A percentile compares a stretch with the other conserved stretches of the same genome.
phyloP scores from a whole-genome alignment of 176 grass and related monocot genomes.

The Carex parvula region DNA sequence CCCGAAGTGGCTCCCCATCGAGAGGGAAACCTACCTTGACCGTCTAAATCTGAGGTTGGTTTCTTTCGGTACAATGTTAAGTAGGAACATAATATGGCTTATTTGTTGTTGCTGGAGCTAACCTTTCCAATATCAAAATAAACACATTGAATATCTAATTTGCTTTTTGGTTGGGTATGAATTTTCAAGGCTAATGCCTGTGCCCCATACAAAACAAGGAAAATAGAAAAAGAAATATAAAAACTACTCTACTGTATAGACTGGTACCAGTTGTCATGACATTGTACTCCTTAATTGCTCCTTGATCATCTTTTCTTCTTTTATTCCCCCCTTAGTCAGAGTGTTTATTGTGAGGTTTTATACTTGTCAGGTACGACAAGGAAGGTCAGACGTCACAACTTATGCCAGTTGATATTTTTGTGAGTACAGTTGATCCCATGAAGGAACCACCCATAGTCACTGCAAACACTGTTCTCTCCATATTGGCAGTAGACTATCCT shows the following conservation, averaged over 20 bases:
- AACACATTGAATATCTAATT: not conserved
- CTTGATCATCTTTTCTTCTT: not conserved
- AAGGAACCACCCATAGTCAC: constrained; percentile 94
- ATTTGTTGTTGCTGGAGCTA: constrained; percentile 1
- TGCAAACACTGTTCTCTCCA: constrained; percentile 92
- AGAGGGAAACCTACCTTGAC: constrained; percentile 93
- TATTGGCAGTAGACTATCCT: constrained; percentile 81
- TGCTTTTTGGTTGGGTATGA: not conserved
- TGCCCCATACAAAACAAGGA: not conserved
- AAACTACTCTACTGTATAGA: not conserved
- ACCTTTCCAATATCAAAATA: not conserved
- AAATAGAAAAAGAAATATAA: not conserved
- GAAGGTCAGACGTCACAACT: constrained; percentile 68
- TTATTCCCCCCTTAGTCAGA: not conserved
- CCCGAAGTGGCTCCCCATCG: constrained; percentile 91
- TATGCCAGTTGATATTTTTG: constrained; percentile 73
- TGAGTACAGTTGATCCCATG: constrained; percentile 84
- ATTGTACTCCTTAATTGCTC: not conserved
- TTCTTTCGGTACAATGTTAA: constrained; percentile 11
- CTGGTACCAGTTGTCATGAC: not conserved
- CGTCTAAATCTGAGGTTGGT: constrained; percentile 79
- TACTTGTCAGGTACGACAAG: constrained; percentile 74
- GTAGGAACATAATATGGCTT: not conserved
- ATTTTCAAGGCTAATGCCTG: not conserved
- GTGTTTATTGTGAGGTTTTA: constrained; percentile 25